Percentiles rank a stretch among this genome's conserved stretches.
phyloP scores from a whole-genome alignment of 2,329 filamentous ascomycete genomes.

The Ceratocystis harringtonii region DNA sequence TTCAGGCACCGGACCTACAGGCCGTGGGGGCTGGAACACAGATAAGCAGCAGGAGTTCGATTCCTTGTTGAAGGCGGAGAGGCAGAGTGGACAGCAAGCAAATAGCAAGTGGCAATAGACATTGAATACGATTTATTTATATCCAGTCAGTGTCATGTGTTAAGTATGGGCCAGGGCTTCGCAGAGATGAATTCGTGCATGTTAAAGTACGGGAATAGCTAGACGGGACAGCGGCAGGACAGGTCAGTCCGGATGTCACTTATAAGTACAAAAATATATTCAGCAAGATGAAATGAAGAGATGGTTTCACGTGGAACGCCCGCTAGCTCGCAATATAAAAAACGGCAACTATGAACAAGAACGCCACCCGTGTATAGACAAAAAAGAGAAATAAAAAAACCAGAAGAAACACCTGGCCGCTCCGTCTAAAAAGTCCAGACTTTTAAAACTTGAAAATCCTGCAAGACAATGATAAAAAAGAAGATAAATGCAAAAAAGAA shows the following conservation, averaged over 20 bases:
- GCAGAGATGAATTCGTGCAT: too few relatives aligned
- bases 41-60: constrained; percentile 35
- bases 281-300: not conserved
- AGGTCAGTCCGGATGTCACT: not conserved
- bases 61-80: constrained; percentile 32
- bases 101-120: constrained; percentile 22
- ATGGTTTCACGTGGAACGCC: not conserved
- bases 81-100: constrained; percentile 26
- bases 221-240: not conserved
- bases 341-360: too few relatives aligned
- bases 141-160: too few relatives aligned
- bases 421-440: not conserved
- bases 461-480: not conserved
- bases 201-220: not conserved
- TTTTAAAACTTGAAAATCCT: not conserved
- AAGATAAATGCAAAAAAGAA: not conserved
- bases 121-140: not conserved
- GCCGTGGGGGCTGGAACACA: not conserved
- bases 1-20: not conserved
- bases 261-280: constrained; percentile 8
- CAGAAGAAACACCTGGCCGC: not conserved
- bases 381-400: not conserved
- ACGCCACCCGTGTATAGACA: too few relatives aligned
- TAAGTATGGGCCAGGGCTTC: not conserved
- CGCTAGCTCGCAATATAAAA: not conserved